Base-by-base conservation (phyloP, 352 stramenopile species). In the Phytophthora niederhauseri region DNA sequence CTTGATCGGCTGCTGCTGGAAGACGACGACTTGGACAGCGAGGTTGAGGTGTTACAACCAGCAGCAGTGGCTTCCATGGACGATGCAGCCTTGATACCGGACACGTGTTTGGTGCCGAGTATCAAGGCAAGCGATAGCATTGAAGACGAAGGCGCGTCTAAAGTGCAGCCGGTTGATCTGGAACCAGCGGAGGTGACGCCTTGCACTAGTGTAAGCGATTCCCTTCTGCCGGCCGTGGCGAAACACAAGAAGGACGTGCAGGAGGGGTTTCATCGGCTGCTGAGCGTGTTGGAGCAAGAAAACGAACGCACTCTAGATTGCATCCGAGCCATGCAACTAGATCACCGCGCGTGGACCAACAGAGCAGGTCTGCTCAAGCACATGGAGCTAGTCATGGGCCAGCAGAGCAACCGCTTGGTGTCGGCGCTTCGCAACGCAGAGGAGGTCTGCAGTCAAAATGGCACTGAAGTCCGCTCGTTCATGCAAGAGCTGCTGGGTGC, bases 1-100 rank as follows among this genome's bases (percentile, higher is more conserved):
- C 64, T 76, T 19, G 46, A 76, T 14, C 60, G 28, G 17, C 12
- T 76, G 5, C 24, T 76, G 1, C 48, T 73, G 2, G 64, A 73
- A 49, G 64, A 76, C 2, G 64, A 76, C 12, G 55, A 52, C 6
- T 22, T 22, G 50, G 67, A 67, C 5, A 41, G 14, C 17, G 41
- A 30, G 12, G 46, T n/a, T 12, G 50, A 56, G 19, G 4, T 34
- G 6, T 41, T 20, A 11, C 22, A 61, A 17, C 19, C 31, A 28
- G 46, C 11, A 28, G 46, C 9, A 6, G 8, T 26, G 45, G 7
- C 45, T 17, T 50, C 24, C 48, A 11, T 34, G 8, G 36, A 30
- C 48, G 14, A n/a, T 54, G 11, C 48, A 34, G 22, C 46, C n/a
- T 52, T 30, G 19, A 11, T 15, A 17, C 19, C 19, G 2, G 46